Percentiles rank a stretch among this genome's conserved stretches.
Conservation (phyloP, 2,329 filamentous ascomycete genomes). For the Lasiodiplodia theobromae region DNA sequence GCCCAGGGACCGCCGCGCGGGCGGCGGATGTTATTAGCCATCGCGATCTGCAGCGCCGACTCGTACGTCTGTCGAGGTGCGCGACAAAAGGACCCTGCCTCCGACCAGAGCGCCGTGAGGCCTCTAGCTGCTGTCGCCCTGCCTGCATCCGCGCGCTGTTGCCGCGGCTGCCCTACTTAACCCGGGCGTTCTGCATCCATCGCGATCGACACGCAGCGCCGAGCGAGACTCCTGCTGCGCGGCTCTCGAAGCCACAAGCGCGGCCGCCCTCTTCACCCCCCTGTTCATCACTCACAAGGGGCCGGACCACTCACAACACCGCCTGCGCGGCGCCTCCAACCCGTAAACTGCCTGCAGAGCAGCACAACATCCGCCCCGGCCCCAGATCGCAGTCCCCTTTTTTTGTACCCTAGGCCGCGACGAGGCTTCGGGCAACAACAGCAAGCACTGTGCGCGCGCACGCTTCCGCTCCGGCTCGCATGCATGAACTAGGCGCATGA, state of each 20-base stretch:
- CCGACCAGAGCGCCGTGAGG: constrained; percentile 25
- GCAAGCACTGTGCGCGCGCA: constrained; percentile 21
- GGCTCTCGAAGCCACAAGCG: constrained; percentile 27
- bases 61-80: constrained; percentile 8
- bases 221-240: constrained; percentile 21
- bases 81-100: constrained; percentile 22
- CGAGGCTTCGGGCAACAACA: constrained; percentile 17
- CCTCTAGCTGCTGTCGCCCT: background rate
- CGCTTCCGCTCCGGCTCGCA: constrained; percentile 29
- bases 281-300: constrained; percentile 25
- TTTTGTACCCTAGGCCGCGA: constrained; percentile 17
- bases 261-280: constrained; percentile 16
- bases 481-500: constrained; percentile 31
- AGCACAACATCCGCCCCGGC: constrained; percentile 27
- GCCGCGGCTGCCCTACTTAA: background rate
- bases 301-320: constrained; percentile 25
- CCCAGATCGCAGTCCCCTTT: constrained; percentile 21
- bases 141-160: background rate
- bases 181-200: constrained; percentile 6
- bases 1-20: background rate
- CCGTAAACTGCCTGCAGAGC: constrained; percentile 24
- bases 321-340: constrained; percentile 23
- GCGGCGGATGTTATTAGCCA: constrained; percentile 8
- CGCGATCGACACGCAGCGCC: constrained; percentile 23
- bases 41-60: constrained; percentile 22